phyloP scores from a whole-genome alignment of 768 basidiomycete species.

The Hericium rajendrae region DNA sequence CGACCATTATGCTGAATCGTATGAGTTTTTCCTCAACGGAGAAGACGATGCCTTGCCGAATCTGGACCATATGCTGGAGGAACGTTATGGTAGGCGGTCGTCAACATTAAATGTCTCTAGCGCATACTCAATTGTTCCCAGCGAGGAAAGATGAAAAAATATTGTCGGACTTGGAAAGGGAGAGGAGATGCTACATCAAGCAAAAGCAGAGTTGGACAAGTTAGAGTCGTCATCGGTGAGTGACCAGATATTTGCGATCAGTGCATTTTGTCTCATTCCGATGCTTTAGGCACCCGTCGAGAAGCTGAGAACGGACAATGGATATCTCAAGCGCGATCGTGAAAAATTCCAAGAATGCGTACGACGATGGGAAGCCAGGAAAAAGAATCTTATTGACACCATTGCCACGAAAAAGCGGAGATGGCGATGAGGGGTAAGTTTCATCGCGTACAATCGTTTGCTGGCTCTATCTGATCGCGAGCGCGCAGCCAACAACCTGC shows the following conservation, averaged over 20 bases:
- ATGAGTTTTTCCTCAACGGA: conserved; percentile 56
- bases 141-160: conserved; percentile 68
- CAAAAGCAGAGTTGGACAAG: conserved; percentile 44
- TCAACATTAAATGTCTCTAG: neutral
- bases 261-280: neutral
- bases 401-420: conserved; percentile 64
- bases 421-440: conserved; percentile 42
- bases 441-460: conserved; percentile 1
- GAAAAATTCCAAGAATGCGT: conserved; percentile 74
- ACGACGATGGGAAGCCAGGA: conserved; percentile 57
- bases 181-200: conserved; percentile 37
- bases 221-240: conserved; percentile 55
- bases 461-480: neutral
- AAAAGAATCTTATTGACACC: conserved; percentile 56
- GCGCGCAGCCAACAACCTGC: conserved; percentile 31
- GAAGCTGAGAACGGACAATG: conserved; percentile 52
- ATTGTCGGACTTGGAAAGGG: conserved; percentile 50
- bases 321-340: conserved; percentile 59
- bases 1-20: conserved; percentile 60
- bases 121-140: conserved; percentile 18
- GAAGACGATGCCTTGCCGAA: conserved; percentile 55
- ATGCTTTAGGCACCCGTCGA: conserved; percentile 37
- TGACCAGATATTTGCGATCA: neutral
- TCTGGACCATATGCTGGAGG: conserved; percentile 60
- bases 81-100: conserved; percentile 55